Conservation (phyloP, 2,329 filamentous ascomycete species). For the Graphilbum sp. region DNA sequence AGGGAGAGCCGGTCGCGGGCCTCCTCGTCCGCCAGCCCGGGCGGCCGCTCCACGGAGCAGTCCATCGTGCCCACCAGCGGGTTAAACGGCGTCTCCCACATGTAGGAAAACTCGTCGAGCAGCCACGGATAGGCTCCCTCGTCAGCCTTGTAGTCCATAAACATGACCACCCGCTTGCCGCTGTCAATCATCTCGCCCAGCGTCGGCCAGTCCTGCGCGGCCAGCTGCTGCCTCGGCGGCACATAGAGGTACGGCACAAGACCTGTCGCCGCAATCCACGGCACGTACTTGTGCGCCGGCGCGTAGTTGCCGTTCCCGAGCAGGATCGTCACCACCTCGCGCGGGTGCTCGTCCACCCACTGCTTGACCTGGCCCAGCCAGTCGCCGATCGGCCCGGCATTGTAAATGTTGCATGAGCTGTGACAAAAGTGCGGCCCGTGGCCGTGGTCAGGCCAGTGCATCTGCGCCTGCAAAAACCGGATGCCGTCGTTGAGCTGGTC, state of each 20-base stretch:
- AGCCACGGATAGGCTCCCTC: slow-evolving; percentile 68
- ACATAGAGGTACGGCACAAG: slow-evolving; percentile 58
- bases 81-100: slow-evolving; percentile 86
- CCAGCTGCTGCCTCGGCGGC: slow-evolving; percentile 55
- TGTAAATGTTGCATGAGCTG: slow-evolving; percentile 64
- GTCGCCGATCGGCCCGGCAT: slow-evolving; percentile 60
- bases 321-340: slow-evolving; percentile 76
- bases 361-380: slow-evolving; percentile 52
- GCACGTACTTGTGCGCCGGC: slow-evolving; percentile 43
- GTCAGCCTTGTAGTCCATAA: slow-evolving; percentile 75
- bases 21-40: slow-evolving; percentile 36
- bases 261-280: slow-evolving; percentile 54
- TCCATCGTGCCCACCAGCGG: slow-evolving; percentile 44
- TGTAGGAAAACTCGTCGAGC: slow-evolving; percentile 70
- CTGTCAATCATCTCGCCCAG: slow-evolving; percentile 58
- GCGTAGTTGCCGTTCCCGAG: slow-evolving; percentile 72
- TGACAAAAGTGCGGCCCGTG: slow-evolving; percentile 62
- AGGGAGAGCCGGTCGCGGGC: slow-evolving; percentile 55
- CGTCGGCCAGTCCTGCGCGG: slow-evolving; percentile 65
- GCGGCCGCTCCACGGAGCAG: slow-evolving; percentile 63
- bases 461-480: slow-evolving; percentile 46
- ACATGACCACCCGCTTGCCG: slow-evolving; percentile 58
- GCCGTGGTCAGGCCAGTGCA: slow-evolving; percentile 36
- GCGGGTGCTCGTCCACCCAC: slow-evolving; percentile 65
- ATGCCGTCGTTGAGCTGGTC: slow-evolving; percentile 65